Evolutionary conservation across 805 yeast species (phyloP).

Genomic region (Diddensiella transvaalensis): DNA sequence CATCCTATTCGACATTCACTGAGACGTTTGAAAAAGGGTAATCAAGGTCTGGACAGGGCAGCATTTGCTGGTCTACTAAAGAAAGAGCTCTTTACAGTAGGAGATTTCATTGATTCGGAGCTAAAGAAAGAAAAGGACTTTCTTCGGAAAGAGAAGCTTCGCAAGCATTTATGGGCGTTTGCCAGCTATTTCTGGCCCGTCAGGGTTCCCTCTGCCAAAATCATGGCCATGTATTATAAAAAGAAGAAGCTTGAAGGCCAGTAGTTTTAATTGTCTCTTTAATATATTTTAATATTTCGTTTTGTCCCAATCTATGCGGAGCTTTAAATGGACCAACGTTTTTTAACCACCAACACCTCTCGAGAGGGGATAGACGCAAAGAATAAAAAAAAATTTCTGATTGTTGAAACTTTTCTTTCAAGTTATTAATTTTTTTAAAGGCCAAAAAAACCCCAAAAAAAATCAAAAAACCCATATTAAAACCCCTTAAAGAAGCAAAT

Average conservation of each 20-base stretch:
- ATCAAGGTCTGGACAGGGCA: constrained; percentile 65
- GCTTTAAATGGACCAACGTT: too few relatives aligned
- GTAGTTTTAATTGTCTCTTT: background rate
- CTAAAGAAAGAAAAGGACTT: constrained; percentile 27
- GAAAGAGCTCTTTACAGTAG: constrained; percentile 65
- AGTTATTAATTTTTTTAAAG: background rate
- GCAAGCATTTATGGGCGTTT: constrained; percentile 78
- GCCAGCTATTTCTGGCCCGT: constrained; percentile 87
- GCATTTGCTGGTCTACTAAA: constrained; percentile 74
- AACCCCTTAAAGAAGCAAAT: constrained; percentile 1
- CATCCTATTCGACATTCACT: constrained; percentile 67
- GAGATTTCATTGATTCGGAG: constrained; percentile 58
- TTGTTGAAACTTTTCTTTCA: too few relatives aligned
- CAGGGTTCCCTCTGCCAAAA: constrained; percentile 61
- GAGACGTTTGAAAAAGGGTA: constrained; percentile 64
- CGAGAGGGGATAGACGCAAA: too few relatives aligned
- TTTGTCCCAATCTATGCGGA: background rate
- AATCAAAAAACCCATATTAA: constrained; percentile 5
- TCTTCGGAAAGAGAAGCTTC: constrained; percentile 35
- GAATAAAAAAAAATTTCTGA: too few relatives aligned
- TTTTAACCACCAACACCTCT: too few relatives aligned
- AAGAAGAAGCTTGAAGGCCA: constrained; percentile 12
- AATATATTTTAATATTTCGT: background rate
- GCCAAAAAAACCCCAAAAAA: constrained; percentile 5
- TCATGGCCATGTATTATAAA: constrained; percentile 66